These are phyloP conservation scores for Guillardia theta DNA, from an alignment of 78 protist genomes.

Conservation along the genomic window DNA sequence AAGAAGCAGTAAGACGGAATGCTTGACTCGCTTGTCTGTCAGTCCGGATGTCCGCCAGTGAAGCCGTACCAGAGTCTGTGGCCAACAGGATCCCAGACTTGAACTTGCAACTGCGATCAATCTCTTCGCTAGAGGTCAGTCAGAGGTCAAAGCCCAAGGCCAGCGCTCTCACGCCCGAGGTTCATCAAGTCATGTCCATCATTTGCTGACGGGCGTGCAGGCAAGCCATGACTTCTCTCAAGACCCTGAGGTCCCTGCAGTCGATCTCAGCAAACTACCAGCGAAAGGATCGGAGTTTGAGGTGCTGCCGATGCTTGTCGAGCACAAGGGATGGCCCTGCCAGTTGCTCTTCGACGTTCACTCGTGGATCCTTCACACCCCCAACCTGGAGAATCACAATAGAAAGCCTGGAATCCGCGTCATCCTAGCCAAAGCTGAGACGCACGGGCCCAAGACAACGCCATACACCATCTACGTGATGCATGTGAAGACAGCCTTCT, in stretches of 20 bases:
- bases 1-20: neutral
- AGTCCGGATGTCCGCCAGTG: neutral
- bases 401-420: constrained; percentile 23
- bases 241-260: neutral
- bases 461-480: neutral
- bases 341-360: neutral
- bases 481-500: constrained; percentile 36
- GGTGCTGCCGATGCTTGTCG: neutral
- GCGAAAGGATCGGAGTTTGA: neutral
- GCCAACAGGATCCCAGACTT: no score
- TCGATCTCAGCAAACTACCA: neutral
- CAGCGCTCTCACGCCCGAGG: neutral
- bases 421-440: constrained; percentile 16
- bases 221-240: neutral
- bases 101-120: no score
- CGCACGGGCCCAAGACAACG: constrained; percentile 29
- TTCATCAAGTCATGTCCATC: neutral
- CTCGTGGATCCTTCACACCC: neutral
- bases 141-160: neutral
- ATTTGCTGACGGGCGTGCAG: neutral
- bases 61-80: neutral
- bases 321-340: neutral
- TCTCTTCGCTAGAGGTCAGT: no score
- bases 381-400: neutral
- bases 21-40: neutral